These are phyloP conservation scores for Coemansia sp. DNA, from an alignment of 192 early-diverging fungal species.

Conservation along the genomic window DNA sequence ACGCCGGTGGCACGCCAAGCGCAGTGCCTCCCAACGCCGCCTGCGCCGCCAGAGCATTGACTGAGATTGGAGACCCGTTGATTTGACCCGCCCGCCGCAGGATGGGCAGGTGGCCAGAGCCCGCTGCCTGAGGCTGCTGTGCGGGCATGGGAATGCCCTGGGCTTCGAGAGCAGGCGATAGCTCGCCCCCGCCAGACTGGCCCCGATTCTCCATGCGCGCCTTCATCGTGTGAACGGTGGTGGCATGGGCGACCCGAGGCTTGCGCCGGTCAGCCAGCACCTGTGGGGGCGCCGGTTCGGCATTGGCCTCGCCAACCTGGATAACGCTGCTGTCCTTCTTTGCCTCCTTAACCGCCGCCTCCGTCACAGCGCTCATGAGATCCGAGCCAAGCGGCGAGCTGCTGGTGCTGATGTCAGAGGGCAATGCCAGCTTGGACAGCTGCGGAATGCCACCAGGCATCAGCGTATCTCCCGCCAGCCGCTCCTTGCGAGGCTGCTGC, in stretches of 20 bases:
- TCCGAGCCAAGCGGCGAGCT: constrained; percentile 34
- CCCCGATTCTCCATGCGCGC: constrained; percentile 50
- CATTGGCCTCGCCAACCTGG: constrained; percentile 30
- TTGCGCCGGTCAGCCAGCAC: constrained; percentile 54
- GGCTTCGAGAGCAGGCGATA: background rate
- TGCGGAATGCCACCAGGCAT: background rate
- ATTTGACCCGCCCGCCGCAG: constrained; percentile 34
- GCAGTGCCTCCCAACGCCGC: background rate
- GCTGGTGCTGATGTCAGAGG: background rate
- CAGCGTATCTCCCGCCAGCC: background rate
- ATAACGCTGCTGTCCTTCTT: constrained; percentile 44
- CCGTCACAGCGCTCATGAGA: constrained; percentile 36
- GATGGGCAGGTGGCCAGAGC: constrained; percentile 15
- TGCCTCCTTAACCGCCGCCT: constrained; percentile 43
- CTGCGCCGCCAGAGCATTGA: constrained; percentile 15
- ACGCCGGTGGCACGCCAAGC: background rate
- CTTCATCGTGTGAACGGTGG: constrained; percentile 48
- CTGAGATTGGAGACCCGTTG: constrained; percentile 16
- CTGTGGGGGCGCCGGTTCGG: constrained; percentile 42
- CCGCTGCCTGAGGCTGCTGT: constrained; percentile 12
- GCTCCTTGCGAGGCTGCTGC: constrained; percentile 7
- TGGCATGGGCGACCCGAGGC: constrained; percentile 40
- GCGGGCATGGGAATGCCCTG: background rate
- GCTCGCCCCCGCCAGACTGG: constrained; percentile 10
- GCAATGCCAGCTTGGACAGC: constrained; percentile 6